Evolutionary conservation across 2,329 filamentous ascomycete species (phyloP).

Genomic region (Beauveria australis): DNA sequence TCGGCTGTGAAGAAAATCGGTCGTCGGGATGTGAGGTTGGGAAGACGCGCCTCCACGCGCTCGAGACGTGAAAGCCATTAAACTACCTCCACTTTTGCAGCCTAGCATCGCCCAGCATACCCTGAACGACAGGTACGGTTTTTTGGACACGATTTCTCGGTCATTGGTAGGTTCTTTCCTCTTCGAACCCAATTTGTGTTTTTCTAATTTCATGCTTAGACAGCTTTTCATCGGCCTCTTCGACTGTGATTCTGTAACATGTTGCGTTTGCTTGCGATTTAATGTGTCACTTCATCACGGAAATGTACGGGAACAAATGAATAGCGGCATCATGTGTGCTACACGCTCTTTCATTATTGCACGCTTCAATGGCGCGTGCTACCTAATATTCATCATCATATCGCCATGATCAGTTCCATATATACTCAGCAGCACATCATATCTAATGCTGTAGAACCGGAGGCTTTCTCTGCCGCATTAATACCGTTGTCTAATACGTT

Average conservation of each 20-base stretch:
- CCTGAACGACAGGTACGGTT: background rate
- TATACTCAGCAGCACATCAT: background rate
- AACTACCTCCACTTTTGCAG: constrained; percentile 4
- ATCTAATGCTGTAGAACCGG: background rate
- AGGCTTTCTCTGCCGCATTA: background rate
- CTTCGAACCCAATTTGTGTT: no score
- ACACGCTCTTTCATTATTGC: background rate
- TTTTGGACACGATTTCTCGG: background rate
- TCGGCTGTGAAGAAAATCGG: background rate
- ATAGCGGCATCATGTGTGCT: no score
- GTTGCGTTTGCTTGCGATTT: constrained; percentile 1
- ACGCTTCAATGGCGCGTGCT: background rate
- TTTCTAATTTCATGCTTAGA: background rate
- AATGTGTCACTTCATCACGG: constrained; percentile 10
- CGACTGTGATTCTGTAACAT: background rate
- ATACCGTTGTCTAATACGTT: constrained; percentile 11
- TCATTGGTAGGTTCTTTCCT: background rate
- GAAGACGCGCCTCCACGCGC: constrained; percentile 8
- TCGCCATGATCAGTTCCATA: background rate
- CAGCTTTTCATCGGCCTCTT: background rate
- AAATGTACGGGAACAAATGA: constrained; percentile 7
- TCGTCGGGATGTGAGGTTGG: background rate
- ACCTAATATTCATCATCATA: background rate
- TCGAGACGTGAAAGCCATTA: constrained; percentile 2
- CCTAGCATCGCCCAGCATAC: background rate